Base-by-base conservation (phyloP, 2,329 filamentous ascomycete genomes). In the Amesomyces nigricolor region DNA sequence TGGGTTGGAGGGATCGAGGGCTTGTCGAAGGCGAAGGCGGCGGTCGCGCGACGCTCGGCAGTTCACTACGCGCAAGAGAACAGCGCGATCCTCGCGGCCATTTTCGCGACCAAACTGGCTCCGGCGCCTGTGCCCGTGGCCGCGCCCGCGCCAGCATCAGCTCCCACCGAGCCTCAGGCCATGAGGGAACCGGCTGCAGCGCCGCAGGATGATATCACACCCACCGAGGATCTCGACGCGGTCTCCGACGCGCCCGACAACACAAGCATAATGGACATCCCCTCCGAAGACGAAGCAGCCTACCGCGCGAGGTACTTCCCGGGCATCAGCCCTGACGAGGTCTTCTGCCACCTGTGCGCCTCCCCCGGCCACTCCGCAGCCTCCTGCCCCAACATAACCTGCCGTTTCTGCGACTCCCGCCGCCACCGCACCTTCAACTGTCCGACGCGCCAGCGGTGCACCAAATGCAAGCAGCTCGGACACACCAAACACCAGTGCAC, bases 391-490 rank as follows among this genome's bases (percentile, higher is more conserved):
- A 66, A 71, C 11, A 64, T 72, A 19, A 65, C 58, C 2, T 85
- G 82, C 65, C 72, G 68, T 6, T 75, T 76, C 53, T 85, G 79
- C 22, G 70, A 68, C 51, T 26, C 22, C 57, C 62, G 11, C 69
- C 69, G 2, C 22, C 81, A 86, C 65, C 73, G 73, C 51, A 70
- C 73, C 5, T 74, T 75, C 60, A 71, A 68, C 52, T 86, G 83
- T 60, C 78, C 80, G 10, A 71, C 69, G 5, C 73, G 72, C 35
- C 67, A 68, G 35, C 75, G 80, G 58, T 86, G 82, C 65, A 65
- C 63, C 47, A 83, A 81, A 64, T 89, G 87, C 68, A 77, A 75
- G 47, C 80, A 85, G 67, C 72, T 79, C 43, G 86, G 86, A 9
- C 87, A 90, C 63, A 62, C 64, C 49, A 68, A 70, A 16, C 62